Evolutionary conservation across 306 rosid species (phyloP).

Genomic region (Citrullus mucosospermus): DNA sequence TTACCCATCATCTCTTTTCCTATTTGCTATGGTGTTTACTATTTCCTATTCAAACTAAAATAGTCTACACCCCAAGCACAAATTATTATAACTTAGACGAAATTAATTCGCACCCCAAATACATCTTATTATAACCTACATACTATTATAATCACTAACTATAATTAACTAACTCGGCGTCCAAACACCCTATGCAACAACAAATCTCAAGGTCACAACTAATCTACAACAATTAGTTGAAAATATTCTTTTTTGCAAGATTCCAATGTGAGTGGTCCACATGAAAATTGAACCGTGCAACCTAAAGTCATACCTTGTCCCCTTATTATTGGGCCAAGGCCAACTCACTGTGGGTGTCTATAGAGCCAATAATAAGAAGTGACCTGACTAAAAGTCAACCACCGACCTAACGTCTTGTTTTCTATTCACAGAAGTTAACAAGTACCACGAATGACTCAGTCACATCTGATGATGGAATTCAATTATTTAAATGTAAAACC

Average conservation of each 20-base stretch:
- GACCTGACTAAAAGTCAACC: conserved; percentile 7
- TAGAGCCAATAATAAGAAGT: background rate
- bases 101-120: no score
- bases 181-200: no score
- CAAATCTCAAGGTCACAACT: background rate
- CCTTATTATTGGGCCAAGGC: background rate
- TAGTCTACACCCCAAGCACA: no score
- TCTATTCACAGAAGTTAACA: background rate
- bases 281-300: background rate
- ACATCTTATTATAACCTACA: no score
- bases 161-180: no score
- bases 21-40: no score
- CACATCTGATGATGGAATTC: background rate
- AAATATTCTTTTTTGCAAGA: background rate
- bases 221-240: background rate
- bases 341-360: background rate
- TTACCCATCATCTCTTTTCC: no score
- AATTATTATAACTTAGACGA: no score
- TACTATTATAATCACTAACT: no score
- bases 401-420: conserved; percentile 4
- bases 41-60: no score
- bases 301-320: background rate
- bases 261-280: background rate
- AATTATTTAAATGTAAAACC: background rate
- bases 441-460: background rate